Evolutionary conservation across 2,329 filamentous ascomycete genomes (phyloP).

Genomic region (Geosmithia flava): DNA sequence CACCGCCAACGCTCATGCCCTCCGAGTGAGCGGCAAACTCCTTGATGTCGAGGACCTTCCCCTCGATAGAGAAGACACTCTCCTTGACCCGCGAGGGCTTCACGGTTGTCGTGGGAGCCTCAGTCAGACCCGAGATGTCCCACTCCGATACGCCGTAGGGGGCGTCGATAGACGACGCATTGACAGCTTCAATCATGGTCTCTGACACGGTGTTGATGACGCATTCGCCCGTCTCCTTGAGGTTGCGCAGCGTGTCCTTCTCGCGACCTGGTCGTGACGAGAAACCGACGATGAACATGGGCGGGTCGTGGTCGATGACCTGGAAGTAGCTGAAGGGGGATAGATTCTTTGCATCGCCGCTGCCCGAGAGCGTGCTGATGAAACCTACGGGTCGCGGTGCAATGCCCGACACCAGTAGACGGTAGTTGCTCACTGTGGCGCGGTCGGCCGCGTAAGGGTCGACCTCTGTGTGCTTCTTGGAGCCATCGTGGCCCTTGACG

Average conservation of each 20-base stretch:
- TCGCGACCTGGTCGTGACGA: slow-evolving; percentile 30
- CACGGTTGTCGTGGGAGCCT: slow-evolving; percentile 10
- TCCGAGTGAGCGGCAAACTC: slow-evolving; percentile 9
- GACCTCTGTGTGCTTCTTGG: slow-evolving; percentile 53
- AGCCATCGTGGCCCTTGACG: slow-evolving; percentile 9
- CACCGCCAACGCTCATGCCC: slow-evolving; percentile 9
- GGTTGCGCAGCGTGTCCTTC: slow-evolving; percentile 67
- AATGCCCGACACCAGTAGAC: slow-evolving; percentile 68
- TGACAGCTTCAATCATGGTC: slow-evolving; percentile 71
- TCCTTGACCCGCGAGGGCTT: slow-evolving; percentile 12
- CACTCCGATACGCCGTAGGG: slow-evolving; percentile 66
- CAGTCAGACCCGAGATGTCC: slow-evolving; percentile 46
- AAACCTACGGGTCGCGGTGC: slow-evolving; percentile 66
- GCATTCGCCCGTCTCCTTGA: slow-evolving; percentile 59
- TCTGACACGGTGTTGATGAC: slow-evolving; percentile 73
- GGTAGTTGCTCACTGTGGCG: slow-evolving; percentile 64
- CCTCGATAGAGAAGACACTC: slow-evolving; percentile 13
- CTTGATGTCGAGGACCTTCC: slow-evolving; percentile 13
- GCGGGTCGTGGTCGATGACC: slow-evolving; percentile 70
- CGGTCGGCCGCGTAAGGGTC: slow-evolving; percentile 65
- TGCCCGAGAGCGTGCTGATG: slow-evolving; percentile 36
- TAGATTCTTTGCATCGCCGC: slow-evolving; percentile 55
- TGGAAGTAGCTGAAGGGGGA: slow-evolving; percentile 76
- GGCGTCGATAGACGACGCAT: slow-evolving; percentile 59
- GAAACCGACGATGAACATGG: slow-evolving; percentile 54